Base-by-base conservation (phyloP, 306 rosid species). In the Quercus aquifolioides region DNA sequence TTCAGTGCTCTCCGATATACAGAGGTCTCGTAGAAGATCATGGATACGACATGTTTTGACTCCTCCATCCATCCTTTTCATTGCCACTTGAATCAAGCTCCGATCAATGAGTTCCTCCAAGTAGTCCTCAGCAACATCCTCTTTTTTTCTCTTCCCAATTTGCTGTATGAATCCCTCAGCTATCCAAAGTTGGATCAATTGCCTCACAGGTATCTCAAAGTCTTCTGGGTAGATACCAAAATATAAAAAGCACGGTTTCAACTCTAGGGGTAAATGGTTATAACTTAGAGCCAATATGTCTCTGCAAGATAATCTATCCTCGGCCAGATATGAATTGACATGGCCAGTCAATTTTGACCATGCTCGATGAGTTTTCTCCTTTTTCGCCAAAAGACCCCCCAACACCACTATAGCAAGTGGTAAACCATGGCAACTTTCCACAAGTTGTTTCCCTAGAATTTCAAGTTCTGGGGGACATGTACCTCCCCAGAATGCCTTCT, bases 271-370 rank as follows among this genome's bases (percentile, higher is more conserved):
- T 35, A 35, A 35, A 2, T 35, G 9, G 43, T 35, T 1, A 2
- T 35, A 35, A 0, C 43, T 35, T 6, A 5, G 43, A 35, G 43
- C 43, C 43, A 35, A 6, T 35, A 35, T 35, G 9, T 35, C 9
- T 35, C 43, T 6, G 9, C 9, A 35, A 35, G 43, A 35, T 6
- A 0, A 35, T 35, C 9, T 35, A 6, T 35, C 9, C 9, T 35
- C 0, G 5, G 75, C 55, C 8, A 81, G 85, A 69, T 59, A 77
- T 71, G 52, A 74, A 0, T 62, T 77, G 6, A 81, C 80, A 77
- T 84, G 35, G 1, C 72, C 80, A 13, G 19, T 33, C 8, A 68
- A 56, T 69, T 74, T 80, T 1, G 74, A 77, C 85, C 82, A 74
- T 54, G 5, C 3, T 18, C 1, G 74, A 73, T 0, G 9, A 11